Evolutionary conservation across 2,329 filamentous ascomycete genomes (phyloP).

Genomic region (Diplodia sapinea): DNA sequence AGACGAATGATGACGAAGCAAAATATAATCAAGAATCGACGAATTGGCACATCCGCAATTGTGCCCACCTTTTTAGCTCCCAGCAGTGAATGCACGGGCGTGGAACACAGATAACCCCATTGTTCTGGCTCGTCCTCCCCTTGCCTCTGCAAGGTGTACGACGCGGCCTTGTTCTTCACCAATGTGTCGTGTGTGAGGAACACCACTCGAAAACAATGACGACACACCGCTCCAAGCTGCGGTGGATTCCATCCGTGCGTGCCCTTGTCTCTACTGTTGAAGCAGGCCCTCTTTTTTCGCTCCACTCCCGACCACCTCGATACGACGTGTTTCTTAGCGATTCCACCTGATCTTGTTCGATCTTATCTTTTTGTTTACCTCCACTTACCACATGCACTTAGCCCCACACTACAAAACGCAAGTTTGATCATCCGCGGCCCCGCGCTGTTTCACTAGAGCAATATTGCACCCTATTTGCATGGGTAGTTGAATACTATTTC

Average conservation of each 20-base stretch:
- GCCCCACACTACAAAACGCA: background rate
- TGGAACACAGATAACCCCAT: background rate
- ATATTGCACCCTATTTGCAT: background rate
- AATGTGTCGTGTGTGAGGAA: background rate
- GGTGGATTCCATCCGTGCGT: background rate
- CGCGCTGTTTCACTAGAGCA: background rate
- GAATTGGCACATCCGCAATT: background rate
- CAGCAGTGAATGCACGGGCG: background rate
- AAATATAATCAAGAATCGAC: conserved; percentile 8
- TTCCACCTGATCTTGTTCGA: background rate
- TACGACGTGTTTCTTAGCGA: background rate
- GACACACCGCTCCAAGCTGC: background rate
- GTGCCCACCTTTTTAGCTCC: background rate
- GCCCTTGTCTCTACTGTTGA: background rate
- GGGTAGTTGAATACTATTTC: background rate
- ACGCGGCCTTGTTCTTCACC: background rate
- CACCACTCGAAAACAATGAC: conserved; percentile 1
- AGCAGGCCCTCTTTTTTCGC: background rate
- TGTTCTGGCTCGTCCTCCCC: background rate
- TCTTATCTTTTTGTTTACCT: background rate
- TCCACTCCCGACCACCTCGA: background rate
- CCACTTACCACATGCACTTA: background rate
- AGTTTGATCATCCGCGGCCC: background rate
- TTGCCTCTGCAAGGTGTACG: background rate
- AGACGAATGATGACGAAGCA: background rate